A percentile compares a stretch with the other conserved stretches of the same genome.
These are phyloP conservation scores for Colletotrichum costaricense DNA, from an alignment of 2,329 filamentous ascomycete genomes.

Conservation along the genomic window DNA sequence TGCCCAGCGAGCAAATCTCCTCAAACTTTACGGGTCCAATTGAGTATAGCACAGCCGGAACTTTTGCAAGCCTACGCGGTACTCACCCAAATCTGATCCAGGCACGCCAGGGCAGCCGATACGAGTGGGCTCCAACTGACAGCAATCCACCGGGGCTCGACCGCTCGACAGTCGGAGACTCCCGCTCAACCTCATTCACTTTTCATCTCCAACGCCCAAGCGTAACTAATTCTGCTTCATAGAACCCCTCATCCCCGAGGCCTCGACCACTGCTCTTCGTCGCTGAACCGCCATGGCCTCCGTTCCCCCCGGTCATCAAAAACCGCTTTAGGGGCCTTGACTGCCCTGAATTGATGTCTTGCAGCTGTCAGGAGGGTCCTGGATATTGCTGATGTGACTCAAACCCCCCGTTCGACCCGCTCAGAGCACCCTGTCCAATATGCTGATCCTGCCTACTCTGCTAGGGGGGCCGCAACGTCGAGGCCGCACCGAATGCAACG, in stretches of 20 bases:
- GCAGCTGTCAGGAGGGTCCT: constrained; percentile 30
- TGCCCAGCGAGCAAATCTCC: background rate
- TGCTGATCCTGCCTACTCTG: constrained; percentile 17
- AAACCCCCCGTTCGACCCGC: constrained; percentile 21
- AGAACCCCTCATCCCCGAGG: background rate
- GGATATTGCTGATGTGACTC: constrained; percentile 19
- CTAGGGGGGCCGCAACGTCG: background rate
- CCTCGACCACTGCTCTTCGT: constrained; percentile 1
- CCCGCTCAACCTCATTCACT: background rate
- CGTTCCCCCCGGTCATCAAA: background rate
- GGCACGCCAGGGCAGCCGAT: background rate
- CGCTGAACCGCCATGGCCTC: constrained; percentile 18
- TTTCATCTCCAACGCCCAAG: constrained; percentile 8
- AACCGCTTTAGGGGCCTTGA: background rate
- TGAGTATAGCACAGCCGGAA: background rate
- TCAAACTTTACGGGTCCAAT: background rate
- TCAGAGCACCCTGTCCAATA: constrained; percentile 12
- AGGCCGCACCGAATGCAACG: constrained; percentile 17
- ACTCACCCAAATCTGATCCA: background rate
- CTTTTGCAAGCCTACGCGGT: background rate
- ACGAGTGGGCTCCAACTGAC: background rate
- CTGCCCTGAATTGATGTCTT: constrained; percentile 26
- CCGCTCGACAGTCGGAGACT: background rate
- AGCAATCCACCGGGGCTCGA: background rate
- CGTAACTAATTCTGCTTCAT: background rate